Evolutionary conservation across 129 eudicot species (phyloP), one percentile per base, ranked within the genome.

Genomic region (Flaveria sonorensis): DNA sequence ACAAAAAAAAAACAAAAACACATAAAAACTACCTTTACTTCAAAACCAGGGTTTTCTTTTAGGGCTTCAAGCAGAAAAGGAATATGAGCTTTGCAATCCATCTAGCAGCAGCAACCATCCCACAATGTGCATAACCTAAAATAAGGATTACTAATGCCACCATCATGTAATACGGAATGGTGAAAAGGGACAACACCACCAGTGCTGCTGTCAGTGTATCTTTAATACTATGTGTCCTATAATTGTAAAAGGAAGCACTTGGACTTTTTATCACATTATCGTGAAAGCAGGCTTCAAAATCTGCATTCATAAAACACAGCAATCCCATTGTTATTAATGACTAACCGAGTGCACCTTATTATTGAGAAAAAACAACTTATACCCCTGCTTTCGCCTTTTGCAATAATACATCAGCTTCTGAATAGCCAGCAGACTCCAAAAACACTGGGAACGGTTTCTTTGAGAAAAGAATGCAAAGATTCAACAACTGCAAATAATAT

Each of bases 341-440:
- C 52, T 46, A 80, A 42, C 70, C 5, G 12, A 52, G 16, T 53
- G 53, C 55, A 71, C 30, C 47, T 60, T 62, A 26, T 12, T 43
- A 59, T 73, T 21, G n/a, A 46, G 3, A 16, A 72, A 23, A 18
- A 13, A 55, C 48, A 72, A 20, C 77, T 32, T 63, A 61, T 86
- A 94, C 98, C 90, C 99, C 99, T 60, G 99, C 99, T 86, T 95
- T 95, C 55, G 97, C 97, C 86, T 91, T 85, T 75, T 95, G 97
- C 74, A 95, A 86, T 42, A 95, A 89, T 67, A 95, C 99, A 82
- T 91, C 93, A 70, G 74, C 87, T 73, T 83, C 87, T 79, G 89
- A 80, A 79, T 77, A 91, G 40, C 99, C 99, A 80, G 99, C 90
- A 83, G 97, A 83, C 77, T 89, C 99, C 81, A 95, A 85, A 77